A percentile compares a stretch with the other conserved stretches of the same genome.
These are phyloP conservation scores for Serendipita sp. DNA, from an alignment of 768 basidiomycete species.

Conservation along the genomic window DNA sequence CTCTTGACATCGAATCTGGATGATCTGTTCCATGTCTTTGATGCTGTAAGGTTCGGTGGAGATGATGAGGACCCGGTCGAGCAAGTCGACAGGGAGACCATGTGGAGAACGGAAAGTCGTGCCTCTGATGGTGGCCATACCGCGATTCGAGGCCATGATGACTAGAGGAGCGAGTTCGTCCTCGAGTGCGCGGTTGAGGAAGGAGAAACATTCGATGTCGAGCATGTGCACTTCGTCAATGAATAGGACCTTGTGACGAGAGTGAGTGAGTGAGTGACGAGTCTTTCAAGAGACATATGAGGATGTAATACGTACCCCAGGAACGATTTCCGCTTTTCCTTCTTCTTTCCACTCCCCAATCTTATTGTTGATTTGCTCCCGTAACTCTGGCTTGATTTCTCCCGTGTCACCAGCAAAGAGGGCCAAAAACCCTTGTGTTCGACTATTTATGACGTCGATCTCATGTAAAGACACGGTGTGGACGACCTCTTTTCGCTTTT, in stretches of 20 bases:
- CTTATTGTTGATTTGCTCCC: conserved; percentile 92
- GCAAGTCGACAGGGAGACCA: conserved; percentile 83
- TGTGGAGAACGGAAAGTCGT: conserved; percentile 91
- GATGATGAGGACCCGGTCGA: conserved; percentile 93
- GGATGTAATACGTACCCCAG: conserved; percentile 47
- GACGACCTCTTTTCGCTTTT: conserved; percentile 92
- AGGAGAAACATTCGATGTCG: conserved; percentile 98
- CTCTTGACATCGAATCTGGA: conserved; percentile 86
- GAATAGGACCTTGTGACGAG: conserved; percentile 60
- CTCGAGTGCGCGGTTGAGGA: conserved; percentile 91
- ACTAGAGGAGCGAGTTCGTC: conserved; percentile 86
- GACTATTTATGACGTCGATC: conserved; percentile 97
- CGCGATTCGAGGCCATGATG: conserved; percentile 96
- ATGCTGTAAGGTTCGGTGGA: conserved; percentile 73
- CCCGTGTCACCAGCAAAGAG: conserved; percentile 93
- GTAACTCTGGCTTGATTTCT: conserved; percentile 93
- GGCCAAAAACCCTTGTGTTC: conserved; percentile 96
- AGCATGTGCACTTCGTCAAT: conserved; percentile 99
- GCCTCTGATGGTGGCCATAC: conserved; percentile 86
- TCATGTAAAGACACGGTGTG: conserved; percentile 97
- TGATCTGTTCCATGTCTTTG: conserved; percentile 80
- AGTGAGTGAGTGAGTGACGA: conserved; percentile 4
- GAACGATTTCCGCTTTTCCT: conserved; percentile 94
- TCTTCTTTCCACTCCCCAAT: conserved; percentile 97
- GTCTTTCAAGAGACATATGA: background rate